Percentiles rank a stretch among this genome's conserved stretches.
Conservation (phyloP, 208 protist genomes). For the Leishmania arabica region DNA sequence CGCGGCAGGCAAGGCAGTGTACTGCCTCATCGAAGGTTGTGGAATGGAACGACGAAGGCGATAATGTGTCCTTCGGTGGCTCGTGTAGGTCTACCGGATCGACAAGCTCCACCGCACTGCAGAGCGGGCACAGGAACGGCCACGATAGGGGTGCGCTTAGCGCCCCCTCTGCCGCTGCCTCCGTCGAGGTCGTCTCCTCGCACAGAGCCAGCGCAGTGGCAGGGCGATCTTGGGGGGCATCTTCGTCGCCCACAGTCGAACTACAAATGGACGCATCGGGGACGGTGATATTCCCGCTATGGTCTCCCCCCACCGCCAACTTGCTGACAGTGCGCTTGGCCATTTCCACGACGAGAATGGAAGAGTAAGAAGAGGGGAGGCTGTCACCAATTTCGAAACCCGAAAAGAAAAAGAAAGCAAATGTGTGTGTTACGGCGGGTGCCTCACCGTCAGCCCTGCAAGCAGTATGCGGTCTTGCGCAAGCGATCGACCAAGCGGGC, state of each 20-base stretch:
- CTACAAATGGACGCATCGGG: background rate
- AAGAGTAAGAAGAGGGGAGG: background rate
- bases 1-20: constrained; percentile 41
- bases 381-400: background rate
- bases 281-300: background rate
- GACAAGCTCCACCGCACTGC: constrained; percentile 26
- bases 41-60: background rate
- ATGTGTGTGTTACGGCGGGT: background rate
- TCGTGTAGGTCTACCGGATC: constrained; percentile 51
- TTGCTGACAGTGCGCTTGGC: background rate
- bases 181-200: constrained; percentile 2
- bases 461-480: background rate
- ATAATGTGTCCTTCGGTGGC: background rate
- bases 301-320: background rate
- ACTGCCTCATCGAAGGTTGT: background rate
- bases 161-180: background rate
- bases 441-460: background rate
- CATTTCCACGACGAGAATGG: background rate
- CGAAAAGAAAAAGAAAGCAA: background rate
- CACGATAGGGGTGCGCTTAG: background rate
- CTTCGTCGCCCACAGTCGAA: background rate
- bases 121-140: constrained; percentile 43
- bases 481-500: background rate
- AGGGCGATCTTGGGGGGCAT: background rate
- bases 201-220: background rate